Percentiles rank a stretch among this genome's conserved stretches.
Evolutionary conservation across 2,329 filamentous ascomycete species (phyloP).

Genomic region (Pseudogymnoascus sp.): DNA sequence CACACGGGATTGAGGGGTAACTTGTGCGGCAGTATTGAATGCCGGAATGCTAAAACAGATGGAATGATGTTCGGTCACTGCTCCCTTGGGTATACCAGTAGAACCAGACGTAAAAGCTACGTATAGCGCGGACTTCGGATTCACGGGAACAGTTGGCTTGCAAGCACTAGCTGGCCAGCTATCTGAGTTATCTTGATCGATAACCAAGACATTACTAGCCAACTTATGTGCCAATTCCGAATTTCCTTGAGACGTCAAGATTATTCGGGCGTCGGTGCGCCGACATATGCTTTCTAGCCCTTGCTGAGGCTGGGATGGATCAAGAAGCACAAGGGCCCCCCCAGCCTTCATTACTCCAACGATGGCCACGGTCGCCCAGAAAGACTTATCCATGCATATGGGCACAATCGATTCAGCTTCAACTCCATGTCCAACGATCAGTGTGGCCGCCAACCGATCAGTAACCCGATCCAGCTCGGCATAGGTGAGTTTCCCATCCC

Average conservation of each 20-base stretch:
- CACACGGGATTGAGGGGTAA: conserved; percentile 32
- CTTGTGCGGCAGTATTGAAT: conserved; percentile 26
- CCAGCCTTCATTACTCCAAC: conserved; percentile 22
- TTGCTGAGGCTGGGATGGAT: conserved; percentile 22
- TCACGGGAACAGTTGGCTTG: not conserved
- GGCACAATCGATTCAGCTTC: conserved; percentile 15
- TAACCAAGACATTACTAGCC: not conserved
- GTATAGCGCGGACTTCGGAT: not conserved
- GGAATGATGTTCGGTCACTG: conserved; percentile 29
- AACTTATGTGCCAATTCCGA: not conserved
- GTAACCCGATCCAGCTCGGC: conserved; percentile 14
- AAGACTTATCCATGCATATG: conserved; percentile 22
- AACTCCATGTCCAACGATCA: conserved; percentile 15
- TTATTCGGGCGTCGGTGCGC: not conserved
- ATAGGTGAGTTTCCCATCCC: conserved; percentile 19
- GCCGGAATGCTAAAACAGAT: conserved; percentile 14
- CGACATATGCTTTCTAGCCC: conserved; percentile 16
- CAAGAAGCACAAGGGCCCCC: conserved; percentile 23
- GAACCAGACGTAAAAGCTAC: conserved; percentile 36
- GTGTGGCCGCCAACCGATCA: conserved; percentile 12
- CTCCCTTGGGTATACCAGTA: conserved; percentile 43
- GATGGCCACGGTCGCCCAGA: conserved; percentile 19
- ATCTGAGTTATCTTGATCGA: not conserved
- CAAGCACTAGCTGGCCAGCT: not conserved
- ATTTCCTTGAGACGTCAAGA: not conserved